These are phyloP conservation scores for Neurospora sp. DNA, from an alignment of 495 filamentous ascomycete species.

Conservation along the genomic window DNA sequence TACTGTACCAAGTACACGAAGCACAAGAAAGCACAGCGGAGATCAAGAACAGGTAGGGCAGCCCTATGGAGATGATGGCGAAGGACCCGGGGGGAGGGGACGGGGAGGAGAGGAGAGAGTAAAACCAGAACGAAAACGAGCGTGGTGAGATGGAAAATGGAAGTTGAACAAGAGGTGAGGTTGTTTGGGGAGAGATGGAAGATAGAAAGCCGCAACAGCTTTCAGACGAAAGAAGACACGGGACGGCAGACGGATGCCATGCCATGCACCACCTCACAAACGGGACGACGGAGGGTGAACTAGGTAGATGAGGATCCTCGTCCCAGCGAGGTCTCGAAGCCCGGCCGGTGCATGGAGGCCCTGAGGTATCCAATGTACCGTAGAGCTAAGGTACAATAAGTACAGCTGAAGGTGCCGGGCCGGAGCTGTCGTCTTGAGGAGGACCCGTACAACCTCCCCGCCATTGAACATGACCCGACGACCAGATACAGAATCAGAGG, in stretches of 20 bases:
- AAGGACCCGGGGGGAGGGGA: neutral
- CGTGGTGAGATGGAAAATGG: conserved; percentile 2
- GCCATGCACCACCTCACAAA: neutral
- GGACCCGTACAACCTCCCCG: neutral
- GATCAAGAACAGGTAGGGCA: neutral
- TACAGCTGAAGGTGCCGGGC: neutral
- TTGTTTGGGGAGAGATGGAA: neutral
- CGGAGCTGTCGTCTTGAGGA: neutral
- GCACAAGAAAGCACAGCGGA: neutral
- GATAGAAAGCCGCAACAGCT: neutral
- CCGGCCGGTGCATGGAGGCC: neutral
- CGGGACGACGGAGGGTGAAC: neutral
- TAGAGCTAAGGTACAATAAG: neutral
- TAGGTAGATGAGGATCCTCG: neutral
- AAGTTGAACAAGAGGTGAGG: neutral
- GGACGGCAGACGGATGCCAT: neutral
- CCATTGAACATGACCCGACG: neutral
- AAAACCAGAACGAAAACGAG: conserved; percentile 4
- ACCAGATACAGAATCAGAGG: neutral
- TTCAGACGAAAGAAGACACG: neutral
- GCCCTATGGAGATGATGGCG: neutral
- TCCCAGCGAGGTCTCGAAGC: neutral
- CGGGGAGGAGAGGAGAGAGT: neutral
- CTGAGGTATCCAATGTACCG: neutral
- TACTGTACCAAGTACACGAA: neutral